phyloP scores from a whole-genome alignment of 768 basidiomycete species.

The Panus rudis region DNA sequence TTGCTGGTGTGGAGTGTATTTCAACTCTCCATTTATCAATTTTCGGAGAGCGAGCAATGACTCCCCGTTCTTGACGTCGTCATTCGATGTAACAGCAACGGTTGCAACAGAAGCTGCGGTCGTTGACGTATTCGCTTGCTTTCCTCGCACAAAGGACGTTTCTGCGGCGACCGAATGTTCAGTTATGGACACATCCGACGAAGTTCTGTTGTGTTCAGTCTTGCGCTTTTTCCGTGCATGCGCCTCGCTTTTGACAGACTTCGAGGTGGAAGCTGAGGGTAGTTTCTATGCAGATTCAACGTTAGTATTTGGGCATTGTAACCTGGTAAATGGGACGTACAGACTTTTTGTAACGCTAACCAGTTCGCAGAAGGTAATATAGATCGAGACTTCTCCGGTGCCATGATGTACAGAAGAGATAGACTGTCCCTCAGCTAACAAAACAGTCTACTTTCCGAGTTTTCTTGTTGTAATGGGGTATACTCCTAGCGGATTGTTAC shows the following conservation, averaged over 20 bases:
- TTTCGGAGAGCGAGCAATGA: conserved; percentile 37
- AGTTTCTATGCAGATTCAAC: not conserved
- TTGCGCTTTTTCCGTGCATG: conserved; percentile 14
- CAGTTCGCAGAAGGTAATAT: conserved; percentile 8
- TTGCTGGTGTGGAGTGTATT: conserved; percentile 33
- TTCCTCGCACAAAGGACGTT: conserved; percentile 12
- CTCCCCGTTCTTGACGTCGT: conserved; percentile 39
- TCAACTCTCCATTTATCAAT: conserved; percentile 46
- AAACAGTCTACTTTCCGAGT: no score
- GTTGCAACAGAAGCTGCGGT: conserved; percentile 5
- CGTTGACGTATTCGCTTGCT: not conserved
- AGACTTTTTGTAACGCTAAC: conserved; percentile 13
- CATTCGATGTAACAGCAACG: conserved; percentile 11
- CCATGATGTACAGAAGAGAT: not conserved
- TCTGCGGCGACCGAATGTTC: conserved; percentile 1
- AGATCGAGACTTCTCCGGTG: not conserved
- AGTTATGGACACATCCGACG: not conserved
- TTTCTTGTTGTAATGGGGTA: no score
- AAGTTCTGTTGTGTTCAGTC: conserved; percentile 4
- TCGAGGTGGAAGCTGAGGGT: not conserved
- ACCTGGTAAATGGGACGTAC: not conserved
- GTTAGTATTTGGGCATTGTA: not conserved
- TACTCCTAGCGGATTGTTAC: no score
- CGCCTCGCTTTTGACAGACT: not conserved
- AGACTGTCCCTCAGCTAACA: no score